Evolutionary conservation across 805 yeast genomes (phyloP).

Genomic region (Starmerella ratchasimensis): DNA sequence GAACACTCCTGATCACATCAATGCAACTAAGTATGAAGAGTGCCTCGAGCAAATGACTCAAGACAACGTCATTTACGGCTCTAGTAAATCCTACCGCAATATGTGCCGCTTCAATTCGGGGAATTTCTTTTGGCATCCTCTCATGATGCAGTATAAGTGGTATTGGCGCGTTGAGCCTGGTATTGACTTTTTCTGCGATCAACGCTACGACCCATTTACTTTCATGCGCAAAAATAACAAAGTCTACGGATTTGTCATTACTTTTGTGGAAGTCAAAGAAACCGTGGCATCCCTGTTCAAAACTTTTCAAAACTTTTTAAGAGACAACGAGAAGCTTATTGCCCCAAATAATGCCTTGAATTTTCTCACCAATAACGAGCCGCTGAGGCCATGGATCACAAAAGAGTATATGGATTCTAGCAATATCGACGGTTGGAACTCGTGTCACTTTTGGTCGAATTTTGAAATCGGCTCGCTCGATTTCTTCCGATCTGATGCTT

Average conservation of each 20-base stretch:
- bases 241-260: slow-evolving; percentile 75
- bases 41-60: slow-evolving; percentile 34
- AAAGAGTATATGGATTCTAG: neutral
- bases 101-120: slow-evolving; percentile 96
- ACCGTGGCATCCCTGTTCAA: slow-evolving; percentile 83
- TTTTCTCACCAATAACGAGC: slow-evolving; percentile 41
- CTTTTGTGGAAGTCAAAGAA: slow-evolving; percentile 66
- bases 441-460: slow-evolving; percentile 81
- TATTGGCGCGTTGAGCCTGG: slow-evolving; percentile 95
- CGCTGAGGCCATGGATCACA: slow-evolving; percentile 19
- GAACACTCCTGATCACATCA: slow-evolving; percentile 63
- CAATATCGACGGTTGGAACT: slow-evolving; percentile 47
- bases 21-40: slow-evolving; percentile 40
- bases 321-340: slow-evolving; percentile 43
- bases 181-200: slow-evolving; percentile 75
- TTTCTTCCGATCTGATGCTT: slow-evolving; percentile 60
- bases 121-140: slow-evolving; percentile 65
- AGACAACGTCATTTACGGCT: slow-evolving; percentile 48
- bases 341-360: slow-evolving; percentile 52
- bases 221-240: slow-evolving; percentile 63
- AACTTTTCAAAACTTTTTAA: slow-evolving; percentile 49
- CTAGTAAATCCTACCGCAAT: slow-evolving; percentile 58
- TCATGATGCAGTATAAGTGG: slow-evolving; percentile 62
- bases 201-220: slow-evolving; percentile 58
- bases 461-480: slow-evolving; percentile 68